These are phyloP conservation scores for Trapa incisa DNA, from an alignment of 345 rosid species.

Conservation along the genomic window DNA sequence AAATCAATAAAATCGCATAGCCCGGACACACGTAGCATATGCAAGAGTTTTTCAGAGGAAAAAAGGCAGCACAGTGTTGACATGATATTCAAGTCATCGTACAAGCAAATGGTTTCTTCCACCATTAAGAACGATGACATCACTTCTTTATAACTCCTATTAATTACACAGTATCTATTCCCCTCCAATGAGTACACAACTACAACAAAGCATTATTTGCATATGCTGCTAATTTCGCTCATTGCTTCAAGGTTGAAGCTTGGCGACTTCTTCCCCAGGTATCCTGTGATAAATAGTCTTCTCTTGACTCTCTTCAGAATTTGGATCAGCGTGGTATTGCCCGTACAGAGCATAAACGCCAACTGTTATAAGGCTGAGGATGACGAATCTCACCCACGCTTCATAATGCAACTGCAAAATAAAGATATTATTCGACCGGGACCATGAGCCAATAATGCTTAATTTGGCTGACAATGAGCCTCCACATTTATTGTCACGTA, in stretches of 20 bases:
- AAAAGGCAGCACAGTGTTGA: too few species aligned
- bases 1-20: too few species aligned
- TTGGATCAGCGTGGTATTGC: conserved; percentile 61
- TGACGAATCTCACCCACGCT: conserved; percentile 79
- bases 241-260: background rate
- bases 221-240: background rate
- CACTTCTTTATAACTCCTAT: too few species aligned
- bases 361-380: conserved; percentile 47
- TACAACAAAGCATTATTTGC: background rate
- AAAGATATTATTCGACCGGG: background rate
- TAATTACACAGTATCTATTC: too few species aligned
- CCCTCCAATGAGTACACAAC: too few species aligned
- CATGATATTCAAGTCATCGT: too few species aligned
- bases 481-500: conserved; percentile 9
- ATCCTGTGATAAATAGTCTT: conserved; percentile 44
- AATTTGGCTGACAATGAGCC: background rate
- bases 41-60: too few species aligned
- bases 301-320: conserved; percentile 40
- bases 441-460: background rate
- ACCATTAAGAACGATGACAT: too few species aligned
- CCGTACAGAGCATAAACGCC: conserved; percentile 70
- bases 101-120: too few species aligned
- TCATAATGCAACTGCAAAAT: conserved; percentile 70
- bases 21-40: too few species aligned
- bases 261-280: conserved; percentile 19